Evolutionary conservation across 805 yeast genomes (phyloP), one percentile per base, ranked within the genome.

Genomic region (Wickerhamiella hasegawae): DNA sequence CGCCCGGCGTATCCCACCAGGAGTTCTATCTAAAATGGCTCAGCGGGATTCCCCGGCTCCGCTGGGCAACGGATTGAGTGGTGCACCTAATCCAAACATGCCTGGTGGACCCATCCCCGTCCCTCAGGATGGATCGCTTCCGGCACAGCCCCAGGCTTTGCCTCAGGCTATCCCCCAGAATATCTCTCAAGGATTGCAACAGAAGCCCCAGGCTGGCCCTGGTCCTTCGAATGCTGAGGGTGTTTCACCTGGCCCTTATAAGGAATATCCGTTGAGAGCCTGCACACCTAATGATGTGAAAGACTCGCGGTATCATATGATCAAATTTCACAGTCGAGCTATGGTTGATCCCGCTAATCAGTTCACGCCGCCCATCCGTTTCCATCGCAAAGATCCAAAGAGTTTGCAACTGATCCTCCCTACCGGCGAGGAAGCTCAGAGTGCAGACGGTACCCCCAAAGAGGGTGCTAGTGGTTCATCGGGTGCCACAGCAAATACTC

Each of bases 381-480:
- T 87, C 51, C 96, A 85, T 54, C 68, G 97, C 46, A 85, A 87
- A 52, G 97, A 87, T 55, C 95, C 98, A 1, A 71, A 83, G 49
- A 81, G 82, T 52, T 62, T 87, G 51, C 95, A 85, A 53, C 92
- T 83, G 54, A 62, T 83, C 46, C n/a, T n/a, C n/a, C n/a, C n/a
- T n/a, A n/a, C n/a, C n/a, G 48, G 41, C 16, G 38, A 43, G 15
- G 43, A 39, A 18, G 37, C 27, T n/a, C 39, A 36, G 16, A 45
- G 36, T 14, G 45, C 30, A 18, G 52, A 39, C 5, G 46, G 38
- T 10, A 41, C 30, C n/a, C 28, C 37, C 12, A 37, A 37, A 20
- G n/a, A n/a, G n/a, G n/a, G n/a, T n/a, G n/a, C n/a, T n/a, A n/a
- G n/a, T n/a, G 38, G 36, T 18, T 38, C 24, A 10, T 40, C 39